These are phyloP conservation scores for Dalbergia cultrata DNA, from an alignment of 306 rosid species.

Conservation along the genomic window DNA sequence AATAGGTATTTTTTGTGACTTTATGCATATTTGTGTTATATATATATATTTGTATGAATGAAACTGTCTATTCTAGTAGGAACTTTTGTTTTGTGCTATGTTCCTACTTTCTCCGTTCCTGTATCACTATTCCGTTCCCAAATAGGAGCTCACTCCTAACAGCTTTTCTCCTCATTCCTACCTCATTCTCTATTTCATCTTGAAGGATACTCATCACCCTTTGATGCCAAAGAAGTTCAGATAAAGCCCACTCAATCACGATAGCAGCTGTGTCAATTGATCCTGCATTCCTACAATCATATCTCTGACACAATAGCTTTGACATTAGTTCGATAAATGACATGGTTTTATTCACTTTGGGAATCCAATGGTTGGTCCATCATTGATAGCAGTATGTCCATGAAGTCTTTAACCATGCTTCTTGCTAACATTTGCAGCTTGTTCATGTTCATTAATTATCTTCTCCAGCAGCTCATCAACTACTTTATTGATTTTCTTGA, in stretches of 20 bases:
- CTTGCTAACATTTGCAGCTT: neutral
- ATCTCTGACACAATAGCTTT: conserved; percentile 53
- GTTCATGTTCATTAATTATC: conserved; percentile 40
- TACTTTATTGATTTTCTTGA: conserved; percentile 3
- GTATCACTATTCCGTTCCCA: no score
- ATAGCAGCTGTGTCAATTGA: conserved; percentile 38
- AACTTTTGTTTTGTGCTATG: no score
- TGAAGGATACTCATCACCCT: conserved; percentile 52
- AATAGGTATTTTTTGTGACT: no score
- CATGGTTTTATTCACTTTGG: neutral
- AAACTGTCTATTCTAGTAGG: no score
- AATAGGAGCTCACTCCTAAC: no score
- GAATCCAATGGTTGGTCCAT: conserved; percentile 20
- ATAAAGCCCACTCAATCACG: conserved; percentile 41
- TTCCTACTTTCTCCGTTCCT: no score
- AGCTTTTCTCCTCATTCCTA: conserved; percentile 44
- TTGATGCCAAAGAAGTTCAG: conserved; percentile 53
- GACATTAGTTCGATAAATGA: conserved; percentile 32
- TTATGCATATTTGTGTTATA: no score
- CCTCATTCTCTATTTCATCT: conserved; percentile 37
- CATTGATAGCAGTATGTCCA: conserved; percentile 41
- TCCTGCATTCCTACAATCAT: neutral
- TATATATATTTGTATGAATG: no score
- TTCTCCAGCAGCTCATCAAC: conserved; percentile 28
- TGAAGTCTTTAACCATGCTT: conserved; percentile 16